Base-by-base conservation (phyloP, 345 rosid genomes). In the Garcia nutans region DNA sequence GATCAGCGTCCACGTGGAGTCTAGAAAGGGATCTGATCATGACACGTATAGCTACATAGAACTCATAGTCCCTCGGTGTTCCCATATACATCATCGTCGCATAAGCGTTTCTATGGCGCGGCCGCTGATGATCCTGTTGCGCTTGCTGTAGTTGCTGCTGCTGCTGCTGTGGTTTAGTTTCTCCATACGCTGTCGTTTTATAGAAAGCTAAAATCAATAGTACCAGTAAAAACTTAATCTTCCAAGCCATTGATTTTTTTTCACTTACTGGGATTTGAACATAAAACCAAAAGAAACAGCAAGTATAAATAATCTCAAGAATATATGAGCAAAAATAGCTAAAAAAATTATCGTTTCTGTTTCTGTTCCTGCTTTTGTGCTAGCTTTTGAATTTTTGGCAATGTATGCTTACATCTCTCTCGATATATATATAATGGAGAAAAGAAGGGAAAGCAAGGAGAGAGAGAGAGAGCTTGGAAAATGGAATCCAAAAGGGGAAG, bases 21-120 rank as follows among this genome's bases (percentile, higher is more conserved):
- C 71, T 61, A 23, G 70, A 81, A 4, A 96, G 96, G 8, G 99
- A 96, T 88, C 94, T 89, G 88, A 93, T 77, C 86, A 96, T 72
- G 79, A 96, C 99, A 71, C 98, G 96, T 75, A 87, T 89, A 44
- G 98, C 99, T 22, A 92, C 90, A 79, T 91, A 96, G 82, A 92
- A 96, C 89, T 96, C 99, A 80, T 93, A 96, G 89, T 93, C 98
- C 72, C 99, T 87, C 17, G 99, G 97, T 28, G 99, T 93, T 45
- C 98, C 98, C 98, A 95, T 91, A 78, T 95, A 95, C 99, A 95
- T 93, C 96, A 95, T 95, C 88, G 98, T 87, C 33, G 97, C 99
- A 58, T 95, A 96, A 0, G 99, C 99, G 86, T 93, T 90, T 78
- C 65, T 82, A 63, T 89, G 97, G 65, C 75, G 79, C 72, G 57